Percentiles rank a stretch among this genome's conserved stretches.
phyloP scores from a whole-genome alignment of 2,329 filamentous ascomycete species.

The Sarocladium strictum region DNA sequence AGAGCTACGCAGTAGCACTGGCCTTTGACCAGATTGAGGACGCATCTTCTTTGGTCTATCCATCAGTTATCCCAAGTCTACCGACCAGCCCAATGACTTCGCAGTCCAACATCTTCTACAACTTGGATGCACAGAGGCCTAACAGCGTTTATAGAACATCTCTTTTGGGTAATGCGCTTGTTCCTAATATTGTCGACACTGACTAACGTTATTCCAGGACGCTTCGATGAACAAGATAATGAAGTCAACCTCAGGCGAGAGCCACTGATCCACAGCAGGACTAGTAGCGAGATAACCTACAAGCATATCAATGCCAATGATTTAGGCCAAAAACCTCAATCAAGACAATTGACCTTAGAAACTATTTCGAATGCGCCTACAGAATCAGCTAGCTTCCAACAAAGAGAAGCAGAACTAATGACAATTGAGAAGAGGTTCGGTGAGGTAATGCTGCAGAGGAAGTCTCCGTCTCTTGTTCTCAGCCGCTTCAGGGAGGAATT shows the following conservation, averaged over 20 bases:
- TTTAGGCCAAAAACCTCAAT: background rate
- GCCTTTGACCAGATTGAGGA: slow-evolving; percentile 12
- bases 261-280: background rate
- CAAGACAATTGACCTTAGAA: background rate
- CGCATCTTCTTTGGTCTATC: slow-evolving; percentile 26
- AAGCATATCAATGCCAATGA: slow-evolving; percentile 12
- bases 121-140: slow-evolving; percentile 25
- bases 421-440: slow-evolving; percentile 36
- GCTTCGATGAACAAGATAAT: no score
- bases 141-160: slow-evolving; percentile 29
- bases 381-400: slow-evolving; percentile 31
- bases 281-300: background rate
- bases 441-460: slow-evolving; percentile 24
- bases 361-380: slow-evolving; percentile 12
- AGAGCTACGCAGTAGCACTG: slow-evolving; percentile 13
- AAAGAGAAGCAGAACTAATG: slow-evolving; percentile 31
- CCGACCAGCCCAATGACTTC: slow-evolving; percentile 25
- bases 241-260: no score
- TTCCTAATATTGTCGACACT: no score
- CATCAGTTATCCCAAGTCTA: slow-evolving; percentile 26
- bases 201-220: no score
- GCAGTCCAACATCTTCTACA: slow-evolving; percentile 18
- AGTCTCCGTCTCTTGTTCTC: slow-evolving; percentile 20
- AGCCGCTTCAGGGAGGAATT: slow-evolving; percentile 39
- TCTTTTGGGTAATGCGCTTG: slow-evolving; percentile 25